phyloP scores from a whole-genome alignment of 352 stramenopile species.

The Globisporangium yorkense region DNA sequence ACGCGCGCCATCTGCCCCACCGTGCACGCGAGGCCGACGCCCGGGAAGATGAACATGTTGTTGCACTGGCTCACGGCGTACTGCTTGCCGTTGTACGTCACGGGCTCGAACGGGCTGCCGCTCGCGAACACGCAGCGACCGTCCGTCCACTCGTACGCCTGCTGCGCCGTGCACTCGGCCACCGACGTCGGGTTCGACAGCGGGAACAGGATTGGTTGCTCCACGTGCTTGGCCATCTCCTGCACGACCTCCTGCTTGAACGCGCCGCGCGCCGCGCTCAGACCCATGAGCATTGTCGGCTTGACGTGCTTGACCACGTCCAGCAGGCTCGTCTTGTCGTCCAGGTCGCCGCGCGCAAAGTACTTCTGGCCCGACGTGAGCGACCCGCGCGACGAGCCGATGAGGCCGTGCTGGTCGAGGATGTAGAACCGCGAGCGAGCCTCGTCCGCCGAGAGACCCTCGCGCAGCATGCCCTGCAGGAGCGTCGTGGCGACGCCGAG shows the following conservation, averaged over 20 bases:
- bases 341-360: slow-evolving; percentile 61
- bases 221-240: slow-evolving; percentile 86
- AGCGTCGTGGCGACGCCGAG: slow-evolving; percentile 91
- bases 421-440: slow-evolving; percentile 76
- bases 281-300: slow-evolving; percentile 94
- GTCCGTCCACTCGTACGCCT: slow-evolving; percentile 96
- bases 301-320: slow-evolving; percentile 84
- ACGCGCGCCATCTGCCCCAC: slow-evolving; percentile 73
- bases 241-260: slow-evolving; percentile 84
- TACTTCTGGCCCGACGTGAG: slow-evolving; percentile 79
- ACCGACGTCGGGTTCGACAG: slow-evolving; percentile 96
- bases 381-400: slow-evolving; percentile 37
- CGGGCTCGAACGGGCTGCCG: slow-evolving; percentile 93
- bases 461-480: slow-evolving; percentile 88
- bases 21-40: slow-evolving; percentile 90
- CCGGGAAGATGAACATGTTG: slow-evolving; percentile 98
- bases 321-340: slow-evolving; percentile 70
- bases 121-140: slow-evolving; percentile 94
- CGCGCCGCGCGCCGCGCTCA: slow-evolving; percentile 80
- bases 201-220: slow-evolving; percentile 95
- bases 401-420: slow-evolving; percentile 68
- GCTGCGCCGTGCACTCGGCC: slow-evolving; percentile 93
- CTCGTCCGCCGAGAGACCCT: slow-evolving; percentile 63
- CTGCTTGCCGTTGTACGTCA: slow-evolving; percentile 81
- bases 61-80: slow-evolving; percentile 89